Conservation (phyloP, 768 basidiomycete genomes). For the Clitopilus passeckerianus region DNA sequence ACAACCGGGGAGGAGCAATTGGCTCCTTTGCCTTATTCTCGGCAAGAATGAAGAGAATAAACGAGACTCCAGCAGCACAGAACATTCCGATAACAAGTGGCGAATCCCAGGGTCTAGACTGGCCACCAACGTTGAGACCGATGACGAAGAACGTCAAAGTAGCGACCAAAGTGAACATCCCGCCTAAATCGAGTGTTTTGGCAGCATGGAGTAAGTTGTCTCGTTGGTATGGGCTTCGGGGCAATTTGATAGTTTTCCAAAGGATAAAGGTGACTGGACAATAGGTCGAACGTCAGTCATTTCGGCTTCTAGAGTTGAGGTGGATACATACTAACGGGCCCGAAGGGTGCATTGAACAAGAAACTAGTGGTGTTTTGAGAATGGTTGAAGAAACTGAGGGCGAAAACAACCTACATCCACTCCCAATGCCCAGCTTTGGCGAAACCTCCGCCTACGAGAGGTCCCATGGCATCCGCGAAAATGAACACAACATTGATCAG, state of each 20-base stretch:
- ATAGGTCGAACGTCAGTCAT: not conserved
- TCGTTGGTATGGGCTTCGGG: conserved; percentile 8
- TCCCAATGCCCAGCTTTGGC: conserved; percentile 21
- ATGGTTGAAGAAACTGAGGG: not conserved
- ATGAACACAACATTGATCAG: conserved; percentile 19
- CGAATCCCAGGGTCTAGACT: conserved; percentile 17
- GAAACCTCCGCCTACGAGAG: conserved; percentile 18
- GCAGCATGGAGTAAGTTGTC: conserved; percentile 7
- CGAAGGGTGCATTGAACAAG: conserved; percentile 17
- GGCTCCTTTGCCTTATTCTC: conserved; percentile 16
- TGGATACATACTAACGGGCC: conserved; percentile 20
- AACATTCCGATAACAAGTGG: conserved; percentile 18
- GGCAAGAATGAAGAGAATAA: conserved; percentile 13
- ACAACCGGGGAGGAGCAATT: conserved; percentile 15
- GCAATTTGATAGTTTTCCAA: conserved; percentile 12
- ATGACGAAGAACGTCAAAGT: conserved; percentile 18
- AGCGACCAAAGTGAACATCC: conserved; percentile 17
- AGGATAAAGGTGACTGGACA: conserved; percentile 16
- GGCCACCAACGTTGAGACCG: conserved; percentile 19
- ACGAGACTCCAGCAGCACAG: conserved; percentile 14
- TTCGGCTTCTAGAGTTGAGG: too few species aligned
- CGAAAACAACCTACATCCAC: conserved; percentile 16
- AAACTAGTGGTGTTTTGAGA: conserved; percentile 8
- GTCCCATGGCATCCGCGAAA: conserved; percentile 19
- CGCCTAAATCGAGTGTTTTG: conserved; percentile 13